phyloP scores from a whole-genome alignment of 345 rosid species.

The Aquilaria malaccensis region DNA sequence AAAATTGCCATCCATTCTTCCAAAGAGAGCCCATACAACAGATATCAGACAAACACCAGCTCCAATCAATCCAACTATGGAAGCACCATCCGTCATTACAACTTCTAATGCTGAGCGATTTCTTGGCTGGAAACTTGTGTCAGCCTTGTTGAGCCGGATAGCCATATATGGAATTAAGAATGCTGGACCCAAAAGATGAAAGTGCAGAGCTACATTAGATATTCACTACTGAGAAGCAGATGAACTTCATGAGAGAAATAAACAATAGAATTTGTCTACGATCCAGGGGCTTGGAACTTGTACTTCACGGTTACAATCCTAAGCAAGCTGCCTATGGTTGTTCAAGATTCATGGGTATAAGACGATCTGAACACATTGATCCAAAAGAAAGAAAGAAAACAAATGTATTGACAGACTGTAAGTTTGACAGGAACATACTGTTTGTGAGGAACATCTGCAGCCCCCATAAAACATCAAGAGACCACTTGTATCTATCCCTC shows the following conservation, averaged over 20 bases:
- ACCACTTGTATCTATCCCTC: slow-evolving; percentile 71
- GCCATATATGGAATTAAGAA: slow-evolving; percentile 97
- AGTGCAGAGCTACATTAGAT: background rate
- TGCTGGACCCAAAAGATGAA: slow-evolving; percentile 32
- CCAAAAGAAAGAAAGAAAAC: too few species aligned
- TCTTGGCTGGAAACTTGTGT: slow-evolving; percentile 24
- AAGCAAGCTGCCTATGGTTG: too few species aligned
- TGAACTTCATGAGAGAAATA: background rate
- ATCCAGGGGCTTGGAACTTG: too few species aligned
- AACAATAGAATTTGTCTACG: background rate
- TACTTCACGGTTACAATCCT: too few species aligned
- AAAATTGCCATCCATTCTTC: slow-evolving; percentile 59
- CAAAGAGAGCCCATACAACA: slow-evolving; percentile 58
- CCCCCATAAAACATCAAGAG: slow-evolving; percentile 74
- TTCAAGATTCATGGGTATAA: too few species aligned
- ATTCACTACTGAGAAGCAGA: slow-evolving; percentile 5
- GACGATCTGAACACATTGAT: too few species aligned
- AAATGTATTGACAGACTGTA: slow-evolving; percentile 1
- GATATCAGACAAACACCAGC: slow-evolving; percentile 66
- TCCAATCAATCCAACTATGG: slow-evolving; percentile 72
- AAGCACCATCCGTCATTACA: slow-evolving; percentile 64
- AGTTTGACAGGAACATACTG: slow-evolving; percentile 36
- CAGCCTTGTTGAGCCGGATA: slow-evolving; percentile 55
- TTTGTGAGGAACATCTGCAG: slow-evolving; percentile 96
- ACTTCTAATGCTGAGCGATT: slow-evolving; percentile 53